A percentile compares a stretch with the other conserved stretches of the same genome.
phyloP scores from a whole-genome alignment of 2,329 filamentous ascomycete genomes.

The Curvularia eragrostidis region DNA sequence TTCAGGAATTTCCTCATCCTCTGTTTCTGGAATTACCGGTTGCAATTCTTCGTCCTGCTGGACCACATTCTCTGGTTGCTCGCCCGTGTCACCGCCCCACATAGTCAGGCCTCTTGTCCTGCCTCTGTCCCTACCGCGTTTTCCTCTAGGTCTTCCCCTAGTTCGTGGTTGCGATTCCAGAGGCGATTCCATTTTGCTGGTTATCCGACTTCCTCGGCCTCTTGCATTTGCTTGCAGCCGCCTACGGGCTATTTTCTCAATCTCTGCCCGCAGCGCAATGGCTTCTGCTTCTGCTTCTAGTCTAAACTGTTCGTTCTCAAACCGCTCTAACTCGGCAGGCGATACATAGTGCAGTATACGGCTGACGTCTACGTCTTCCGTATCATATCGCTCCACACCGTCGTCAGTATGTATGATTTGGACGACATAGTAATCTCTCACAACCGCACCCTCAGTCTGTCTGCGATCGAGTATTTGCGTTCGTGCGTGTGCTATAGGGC shows the following conservation, averaged over 20 bases:
- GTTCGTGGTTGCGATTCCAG: conserved; percentile 15
- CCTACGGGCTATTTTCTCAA: conserved; percentile 26
- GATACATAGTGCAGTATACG: conserved; percentile 42
- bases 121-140: conserved; percentile 24
- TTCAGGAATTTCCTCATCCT: conserved; percentile 15
- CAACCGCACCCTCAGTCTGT: conserved; percentile 32
- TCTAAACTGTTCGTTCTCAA: conserved; percentile 42
- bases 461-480: conserved; percentile 41
- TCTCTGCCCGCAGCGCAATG: conserved; percentile 26
- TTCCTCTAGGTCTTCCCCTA: conserved; percentile 17
- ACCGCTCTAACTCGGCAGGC: conserved; percentile 40
- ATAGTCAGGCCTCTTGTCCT: conserved; percentile 13
- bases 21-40: conserved; percentile 18
- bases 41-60: conserved; percentile 16
- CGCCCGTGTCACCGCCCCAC: conserved; percentile 7
- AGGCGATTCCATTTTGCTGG: conserved; percentile 17
- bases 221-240: conserved; percentile 25
- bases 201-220: conserved; percentile 20
- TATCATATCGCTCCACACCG: conserved; percentile 12
- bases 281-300: conserved; percentile 39
- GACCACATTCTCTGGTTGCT: conserved; percentile 13
- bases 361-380: conserved; percentile 35
- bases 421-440: conserved; percentile 38
- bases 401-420: conserved; percentile 20
- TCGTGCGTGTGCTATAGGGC: conserved; percentile 38